A percentile compares a stretch with the other conserved stretches of the same genome.
phyloP scores from a whole-genome alignment of 2,329 filamentous ascomycete species.

The Diaporthe humulicola region DNA sequence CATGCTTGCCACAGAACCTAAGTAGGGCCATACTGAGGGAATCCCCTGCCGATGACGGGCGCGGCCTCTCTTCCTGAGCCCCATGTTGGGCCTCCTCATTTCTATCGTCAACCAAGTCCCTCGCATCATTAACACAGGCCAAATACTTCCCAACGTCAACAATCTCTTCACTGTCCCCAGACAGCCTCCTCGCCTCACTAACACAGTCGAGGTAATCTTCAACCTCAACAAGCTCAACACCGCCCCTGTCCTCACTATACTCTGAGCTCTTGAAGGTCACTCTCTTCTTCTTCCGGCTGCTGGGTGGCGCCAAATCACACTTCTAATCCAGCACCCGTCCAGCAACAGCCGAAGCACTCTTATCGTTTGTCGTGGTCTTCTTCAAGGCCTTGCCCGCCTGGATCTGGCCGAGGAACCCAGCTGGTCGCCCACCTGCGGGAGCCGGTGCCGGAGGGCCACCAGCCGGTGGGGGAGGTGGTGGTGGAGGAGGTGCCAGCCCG shows the following conservation, averaged over 20 bases:
- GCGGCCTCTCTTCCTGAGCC: background rate
- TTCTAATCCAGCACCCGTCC: constrained; percentile 77
- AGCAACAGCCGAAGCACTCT: constrained; percentile 78
- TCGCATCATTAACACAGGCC: constrained; percentile 20
- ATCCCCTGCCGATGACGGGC: background rate
- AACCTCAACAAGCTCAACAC: background rate
- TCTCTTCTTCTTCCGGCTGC: background rate
- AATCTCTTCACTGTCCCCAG: background rate
- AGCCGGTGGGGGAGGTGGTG: constrained; percentile 43
- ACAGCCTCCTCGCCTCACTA: constrained; percentile 22
- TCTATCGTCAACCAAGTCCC: background rate
- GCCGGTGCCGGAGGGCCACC: constrained; percentile 56
- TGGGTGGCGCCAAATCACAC: background rate
- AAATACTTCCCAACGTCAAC: constrained; percentile 23
- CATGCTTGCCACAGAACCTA: constrained; percentile 33
- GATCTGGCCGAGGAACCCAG: constrained; percentile 84
- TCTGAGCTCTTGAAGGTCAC: constrained; percentile 4
- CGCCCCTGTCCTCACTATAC: constrained; percentile 19
- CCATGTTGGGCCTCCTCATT: background rate
- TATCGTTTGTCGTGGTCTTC: constrained; percentile 93
- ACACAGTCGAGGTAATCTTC: constrained; percentile 36
- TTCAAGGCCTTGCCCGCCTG: constrained; percentile 82
- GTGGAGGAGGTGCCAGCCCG: constrained; percentile 57
- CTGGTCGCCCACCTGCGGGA: constrained; percentile 60
- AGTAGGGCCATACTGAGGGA: constrained; percentile 24